Evolutionary conservation across 768 basidiomycete species (phyloP), one percentile per base, ranked within the genome.

Genomic region (Fomitopsis serialis): DNA sequence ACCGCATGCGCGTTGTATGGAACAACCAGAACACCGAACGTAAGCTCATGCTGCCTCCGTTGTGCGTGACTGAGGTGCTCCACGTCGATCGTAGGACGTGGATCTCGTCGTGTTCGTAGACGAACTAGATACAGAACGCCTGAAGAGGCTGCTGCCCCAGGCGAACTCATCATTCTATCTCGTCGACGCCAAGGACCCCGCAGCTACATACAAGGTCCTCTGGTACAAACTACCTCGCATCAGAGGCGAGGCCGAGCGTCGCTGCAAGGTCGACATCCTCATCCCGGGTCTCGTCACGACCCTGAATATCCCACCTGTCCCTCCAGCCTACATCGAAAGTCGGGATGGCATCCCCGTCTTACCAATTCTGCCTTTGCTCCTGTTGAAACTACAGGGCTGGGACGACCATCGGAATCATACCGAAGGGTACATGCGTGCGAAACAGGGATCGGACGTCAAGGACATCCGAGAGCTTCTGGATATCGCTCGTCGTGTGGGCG

Each of bases 51-150:
- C 11, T n/a, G 7, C 10, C 27, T 9, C 19, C 19, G 4, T 11
- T 34, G 12, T 9, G 34, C 36, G 35, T 8, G 25, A 5, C 37
- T 40, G 29, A 42, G 29, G 13, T 9, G 35, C 48, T 51, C 3
- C 42, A 6, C 11, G 29, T 40, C 37, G 37, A 24, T 19, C 21
- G 21, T n/a, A 9, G 3, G 27, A 3, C 43, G 1, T 45, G 78
- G 79, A 81, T 55, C 64, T 78, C 11, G 78, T 79, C 54, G 62
- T 79, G 2, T 66, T 78, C 21, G 72, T 78, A 2, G 54, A 62
- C 0, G 27, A 32, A 7, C 59, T 69, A 48, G 60, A 64, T 2
- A 64, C 64, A 35, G 76, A 76, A 58, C 57, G 61, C 5, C 67
- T 81, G 54, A 79, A 81, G 53, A 53, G 48, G 8, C 59, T 70